Evolutionary conservation across 164 flowering plant species (phyloP).

Genomic region (Dillenia turbinata): DNA sequence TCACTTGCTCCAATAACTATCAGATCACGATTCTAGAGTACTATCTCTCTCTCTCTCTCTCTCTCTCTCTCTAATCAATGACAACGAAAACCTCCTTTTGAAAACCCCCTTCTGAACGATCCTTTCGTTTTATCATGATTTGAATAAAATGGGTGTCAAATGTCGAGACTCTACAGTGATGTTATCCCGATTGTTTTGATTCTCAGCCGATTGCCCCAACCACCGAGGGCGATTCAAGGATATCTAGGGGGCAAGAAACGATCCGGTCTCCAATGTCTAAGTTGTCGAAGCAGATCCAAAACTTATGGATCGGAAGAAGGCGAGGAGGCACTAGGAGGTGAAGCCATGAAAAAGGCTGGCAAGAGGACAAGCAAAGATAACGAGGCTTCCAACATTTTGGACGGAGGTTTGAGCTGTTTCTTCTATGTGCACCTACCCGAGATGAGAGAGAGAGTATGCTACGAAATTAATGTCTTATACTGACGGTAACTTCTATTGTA

Average conservation of each 20-base stretch:
- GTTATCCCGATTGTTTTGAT: slow-evolving; percentile 75
- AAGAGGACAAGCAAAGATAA: slow-evolving; percentile 2
- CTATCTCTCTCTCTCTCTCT: background rate
- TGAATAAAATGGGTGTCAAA: slow-evolving; percentile 64
- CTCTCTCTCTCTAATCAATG: background rate
- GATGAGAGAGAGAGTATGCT: no score
- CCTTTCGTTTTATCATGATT: slow-evolving; percentile 72
- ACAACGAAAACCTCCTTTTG: slow-evolving; percentile 53
- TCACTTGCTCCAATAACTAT: no score
- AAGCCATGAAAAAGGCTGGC: slow-evolving; percentile 1
- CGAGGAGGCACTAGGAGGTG: slow-evolving; percentile 63
- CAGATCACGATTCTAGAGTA: background rate
- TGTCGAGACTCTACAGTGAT: slow-evolving; percentile 40
- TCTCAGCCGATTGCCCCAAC: slow-evolving; percentile 4
- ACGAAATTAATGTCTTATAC: no score
- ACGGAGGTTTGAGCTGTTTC: slow-evolving; percentile 49
- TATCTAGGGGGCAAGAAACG: slow-evolving; percentile 16
- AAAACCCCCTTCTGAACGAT: slow-evolving; percentile 39
- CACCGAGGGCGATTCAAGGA: background rate
- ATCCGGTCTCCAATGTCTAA: slow-evolving; percentile 50
- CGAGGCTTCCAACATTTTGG: slow-evolving; percentile 38
- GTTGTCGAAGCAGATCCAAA: slow-evolving; percentile 58
- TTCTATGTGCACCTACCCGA: slow-evolving; percentile 72
- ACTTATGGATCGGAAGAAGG: slow-evolving; percentile 64
- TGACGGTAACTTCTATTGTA: no score